phyloP scores from a whole-genome alignment of 192 early-diverging fungal species.

The Endogone sp. region DNA sequence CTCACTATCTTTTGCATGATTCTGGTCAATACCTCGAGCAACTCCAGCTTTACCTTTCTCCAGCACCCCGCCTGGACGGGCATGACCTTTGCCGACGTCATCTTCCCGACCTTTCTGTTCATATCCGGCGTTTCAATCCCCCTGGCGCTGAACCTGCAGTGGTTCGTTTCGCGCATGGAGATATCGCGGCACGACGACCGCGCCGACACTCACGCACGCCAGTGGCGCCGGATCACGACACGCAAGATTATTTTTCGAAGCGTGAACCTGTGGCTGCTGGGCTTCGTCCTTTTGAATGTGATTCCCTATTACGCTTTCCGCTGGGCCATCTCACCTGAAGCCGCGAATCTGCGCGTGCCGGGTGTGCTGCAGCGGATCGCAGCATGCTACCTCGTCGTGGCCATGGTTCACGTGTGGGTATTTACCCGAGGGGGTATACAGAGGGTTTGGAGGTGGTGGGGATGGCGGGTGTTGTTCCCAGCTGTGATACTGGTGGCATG shows the following conservation, averaged over 20 bases:
- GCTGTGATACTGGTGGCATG: slow-evolving; percentile 22
- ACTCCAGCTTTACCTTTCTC: neutral
- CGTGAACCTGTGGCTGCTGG: slow-evolving; percentile 27
- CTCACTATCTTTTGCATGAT: neutral
- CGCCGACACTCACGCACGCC: neutral
- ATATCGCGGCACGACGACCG: too few relatives aligned
- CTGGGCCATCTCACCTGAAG: neutral
- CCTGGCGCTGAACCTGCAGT: neutral
- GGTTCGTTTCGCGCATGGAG: neutral
- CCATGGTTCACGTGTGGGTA: slow-evolving; percentile 4
- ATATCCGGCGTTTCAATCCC: slow-evolving; percentile 42
- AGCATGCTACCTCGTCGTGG: slow-evolving; percentile 34
- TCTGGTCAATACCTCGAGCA: neutral
- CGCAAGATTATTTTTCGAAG: slow-evolving; percentile 24
- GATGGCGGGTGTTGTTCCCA: neutral
- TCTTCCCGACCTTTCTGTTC: slow-evolving; percentile 56
- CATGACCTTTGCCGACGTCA: slow-evolving; percentile 34
- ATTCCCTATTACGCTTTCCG: slow-evolving; percentile 12
- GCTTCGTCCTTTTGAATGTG: slow-evolving; percentile 21
- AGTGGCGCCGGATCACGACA: neutral
- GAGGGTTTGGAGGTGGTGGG: neutral
- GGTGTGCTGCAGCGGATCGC: slow-evolving; percentile 46
- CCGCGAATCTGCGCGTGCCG: slow-evolving; percentile 9
- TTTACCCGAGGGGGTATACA: neutral
- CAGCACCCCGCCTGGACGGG: neutral